Percentiles rank a stretch among this genome's conserved stretches.
phyloP scores from a whole-genome alignment of 176 grass and related monocot genomes.

The Elaeis guineensis region DNA sequence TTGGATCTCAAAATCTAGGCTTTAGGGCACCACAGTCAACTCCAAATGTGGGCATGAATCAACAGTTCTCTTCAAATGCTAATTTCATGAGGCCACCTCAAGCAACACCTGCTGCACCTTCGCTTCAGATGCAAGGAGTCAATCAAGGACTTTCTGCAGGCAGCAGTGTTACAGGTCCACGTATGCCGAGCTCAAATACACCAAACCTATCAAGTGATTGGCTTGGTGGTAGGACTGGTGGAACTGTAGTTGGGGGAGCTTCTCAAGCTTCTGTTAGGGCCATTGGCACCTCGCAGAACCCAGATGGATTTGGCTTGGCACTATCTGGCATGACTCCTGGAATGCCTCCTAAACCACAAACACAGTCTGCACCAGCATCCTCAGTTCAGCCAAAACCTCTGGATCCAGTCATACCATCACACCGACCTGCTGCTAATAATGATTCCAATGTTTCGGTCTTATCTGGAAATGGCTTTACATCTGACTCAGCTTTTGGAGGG shows the following conservation, averaged over 20 bases:
- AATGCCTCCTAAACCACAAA: conserved; percentile 38
- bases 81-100: conserved; percentile 58
- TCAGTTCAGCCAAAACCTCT: conserved; percentile 41
- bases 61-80: conserved; percentile 49
- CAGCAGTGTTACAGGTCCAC: conserved; percentile 36
- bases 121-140: conserved; percentile 33
- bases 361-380: conserved; percentile 45
- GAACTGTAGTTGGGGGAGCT: conserved; percentile 27
- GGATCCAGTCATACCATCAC: conserved; percentile 31
- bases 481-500: conserved; percentile 37
- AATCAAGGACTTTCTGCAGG: conserved; percentile 41
- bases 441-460: conserved; percentile 50
- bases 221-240: conserved; percentile 39
- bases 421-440: conserved; percentile 2
- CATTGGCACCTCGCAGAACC: conserved; percentile 28
- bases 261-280: conserved; percentile 33
- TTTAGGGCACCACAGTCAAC: conserved; percentile 31
- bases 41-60: conserved; percentile 55
- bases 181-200: conserved; percentile 9
- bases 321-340: conserved; percentile 31
- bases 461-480: conserved; percentile 68
- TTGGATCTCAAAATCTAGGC: conserved; percentile 38
- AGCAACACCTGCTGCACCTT: conserved; percentile 4
- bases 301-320: conserved; percentile 47
- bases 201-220: conserved; percentile 42